phyloP scores from a whole-genome alignment of 2,329 filamentous ascomycete genomes.

The Pestalotiopsis sp. region DNA sequence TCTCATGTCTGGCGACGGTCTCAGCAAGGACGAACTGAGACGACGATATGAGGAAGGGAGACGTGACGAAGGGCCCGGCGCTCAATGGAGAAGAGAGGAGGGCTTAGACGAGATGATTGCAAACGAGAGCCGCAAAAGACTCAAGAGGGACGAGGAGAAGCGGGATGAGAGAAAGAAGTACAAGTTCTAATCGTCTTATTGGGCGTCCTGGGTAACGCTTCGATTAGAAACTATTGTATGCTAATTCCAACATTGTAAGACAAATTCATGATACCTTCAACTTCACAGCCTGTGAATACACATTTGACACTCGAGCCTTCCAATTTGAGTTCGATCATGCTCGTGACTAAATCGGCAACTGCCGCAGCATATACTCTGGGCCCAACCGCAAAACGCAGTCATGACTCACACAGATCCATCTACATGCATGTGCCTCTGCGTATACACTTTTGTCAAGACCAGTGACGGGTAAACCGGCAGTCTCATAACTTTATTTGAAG shows the following conservation, averaged over 20 bases:
- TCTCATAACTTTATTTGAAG: too few species aligned
- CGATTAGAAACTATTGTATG: background rate
- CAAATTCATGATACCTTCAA: constrained; percentile 7
- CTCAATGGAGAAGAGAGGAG: constrained; percentile 77
- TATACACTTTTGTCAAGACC: too few species aligned
- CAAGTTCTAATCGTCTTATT: constrained; percentile 40
- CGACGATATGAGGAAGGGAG: constrained; percentile 77
- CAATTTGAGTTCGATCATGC: background rate
- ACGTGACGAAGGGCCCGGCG: constrained; percentile 66
- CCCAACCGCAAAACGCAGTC: too few species aligned
- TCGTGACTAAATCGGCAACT: too few species aligned
- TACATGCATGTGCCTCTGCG: too few species aligned
- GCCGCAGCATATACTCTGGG: too few species aligned
- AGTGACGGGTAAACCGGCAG: too few species aligned
- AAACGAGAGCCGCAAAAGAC: constrained; percentile 85
- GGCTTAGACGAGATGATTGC: constrained; percentile 96
- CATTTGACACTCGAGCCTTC: background rate
- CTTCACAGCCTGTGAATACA: background rate
- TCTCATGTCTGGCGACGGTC: constrained; percentile 71
- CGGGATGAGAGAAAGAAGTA: constrained; percentile 66
- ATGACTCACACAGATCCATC: too few species aligned
- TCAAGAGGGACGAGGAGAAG: constrained; percentile 85
- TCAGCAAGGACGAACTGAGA: constrained; percentile 83
- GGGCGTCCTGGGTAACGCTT: background rate
- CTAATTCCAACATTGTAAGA: background rate